These are phyloP conservation scores for Rhizopus arrhizus DNA, from an alignment of 371 early-diverging fungal genomes.

Conservation along the genomic window DNA sequence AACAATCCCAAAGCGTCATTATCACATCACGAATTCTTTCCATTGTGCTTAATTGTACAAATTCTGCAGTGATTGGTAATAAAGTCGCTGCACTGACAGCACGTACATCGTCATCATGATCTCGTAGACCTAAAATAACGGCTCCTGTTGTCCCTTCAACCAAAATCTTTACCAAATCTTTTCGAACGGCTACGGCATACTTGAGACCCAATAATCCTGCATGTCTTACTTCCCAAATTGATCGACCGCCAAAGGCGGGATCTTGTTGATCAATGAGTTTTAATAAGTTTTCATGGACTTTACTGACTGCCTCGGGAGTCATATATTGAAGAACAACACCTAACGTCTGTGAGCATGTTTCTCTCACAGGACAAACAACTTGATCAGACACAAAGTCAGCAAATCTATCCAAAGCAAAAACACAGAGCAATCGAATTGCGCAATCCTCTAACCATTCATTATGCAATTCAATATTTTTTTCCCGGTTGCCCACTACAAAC, in stretches of 20 bases:
- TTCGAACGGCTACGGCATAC: constrained; percentile 91
- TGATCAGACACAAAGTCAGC: constrained; percentile 96
- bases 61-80: constrained; percentile 82
- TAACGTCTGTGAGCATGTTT: constrained; percentile 92
- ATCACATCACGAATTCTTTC: constrained; percentile 73
- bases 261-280: constrained; percentile 63
- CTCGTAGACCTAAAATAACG: constrained; percentile 64
- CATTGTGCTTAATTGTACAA: constrained; percentile 67
- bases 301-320: constrained; percentile 54
- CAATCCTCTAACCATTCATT: constrained; percentile 85
- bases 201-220: constrained; percentile 95
- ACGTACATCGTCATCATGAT: constrained; percentile 92
- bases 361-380: constrained; percentile 94
- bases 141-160: constrained; percentile 65
- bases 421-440: constrained; percentile 85
- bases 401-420: constrained; percentile 93
- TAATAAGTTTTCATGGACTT: constrained; percentile 60
- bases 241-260: constrained; percentile 43
- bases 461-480: constrained; percentile 71
- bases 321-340: constrained; percentile 82
- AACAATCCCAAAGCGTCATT: constrained; percentile 81
- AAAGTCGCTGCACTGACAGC: constrained; percentile 90
- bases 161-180: constrained; percentile 77
- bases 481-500: constrained; percentile 42
- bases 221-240: constrained; percentile 92